phyloP scores from a whole-genome alignment of 2,329 filamentous ascomycete genomes.

The Arthrobotrys conoides region DNA sequence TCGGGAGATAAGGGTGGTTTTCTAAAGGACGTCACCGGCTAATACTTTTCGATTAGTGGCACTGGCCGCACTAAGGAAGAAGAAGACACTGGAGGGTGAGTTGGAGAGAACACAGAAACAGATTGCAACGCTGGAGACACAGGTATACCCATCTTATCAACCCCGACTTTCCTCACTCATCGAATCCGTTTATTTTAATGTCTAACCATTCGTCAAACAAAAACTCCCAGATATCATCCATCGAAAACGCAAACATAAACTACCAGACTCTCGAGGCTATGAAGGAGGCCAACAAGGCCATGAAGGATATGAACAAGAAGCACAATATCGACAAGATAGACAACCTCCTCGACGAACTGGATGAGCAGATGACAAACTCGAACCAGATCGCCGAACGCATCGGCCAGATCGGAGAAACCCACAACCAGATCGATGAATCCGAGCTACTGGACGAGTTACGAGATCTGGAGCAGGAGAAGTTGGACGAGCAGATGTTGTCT shows the following conservation, averaged over 20 bases:
- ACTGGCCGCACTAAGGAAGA: constrained; percentile 88
- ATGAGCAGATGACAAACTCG: constrained; percentile 92
- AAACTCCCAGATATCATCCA: constrained; percentile 80
- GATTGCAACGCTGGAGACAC: constrained; percentile 91
- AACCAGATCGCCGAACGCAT: constrained; percentile 93
- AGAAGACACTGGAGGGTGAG: constrained; percentile 93
- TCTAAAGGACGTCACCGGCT: neutral
- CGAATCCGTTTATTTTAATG: neutral
- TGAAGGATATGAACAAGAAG: constrained; percentile 92
- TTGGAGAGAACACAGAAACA: constrained; percentile 91
- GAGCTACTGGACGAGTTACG: constrained; percentile 90
- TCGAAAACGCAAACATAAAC: constrained; percentile 99
- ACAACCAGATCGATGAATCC: constrained; percentile 82
- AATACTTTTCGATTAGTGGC: constrained; percentile 74
- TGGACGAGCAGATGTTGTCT: constrained; percentile 90
- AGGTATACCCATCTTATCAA: constrained; percentile 67
- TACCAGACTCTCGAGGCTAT: constrained; percentile 94
- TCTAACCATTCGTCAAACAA: constrained; percentile 1
- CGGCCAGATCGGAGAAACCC: constrained; percentile 74
- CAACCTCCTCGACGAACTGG: constrained; percentile 77
- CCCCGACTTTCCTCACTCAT: neutral
- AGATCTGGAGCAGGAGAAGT: constrained; percentile 87
- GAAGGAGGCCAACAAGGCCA: constrained; percentile 89
- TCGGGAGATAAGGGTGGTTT: neutral
- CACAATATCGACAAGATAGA: constrained; percentile 90